Conservation (phyloP, 2,329 filamentous ascomycete species). For the Fusarium foetens region DNA sequence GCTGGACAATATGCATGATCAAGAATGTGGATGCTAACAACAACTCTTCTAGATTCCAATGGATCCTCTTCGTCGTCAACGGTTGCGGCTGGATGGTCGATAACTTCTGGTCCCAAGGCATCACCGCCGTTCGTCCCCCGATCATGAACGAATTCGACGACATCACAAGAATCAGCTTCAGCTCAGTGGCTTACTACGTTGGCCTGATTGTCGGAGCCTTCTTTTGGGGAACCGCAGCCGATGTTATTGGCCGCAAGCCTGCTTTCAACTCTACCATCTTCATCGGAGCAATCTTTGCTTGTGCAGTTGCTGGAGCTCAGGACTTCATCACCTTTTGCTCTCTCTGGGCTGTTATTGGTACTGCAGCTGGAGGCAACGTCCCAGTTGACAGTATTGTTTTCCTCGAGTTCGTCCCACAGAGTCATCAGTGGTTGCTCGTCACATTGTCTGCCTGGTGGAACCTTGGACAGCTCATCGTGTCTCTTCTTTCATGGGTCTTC, state of each 20-base stretch:
- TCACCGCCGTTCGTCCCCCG: conserved; percentile 48
- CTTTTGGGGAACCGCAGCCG: conserved; percentile 56
- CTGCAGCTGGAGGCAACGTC: conserved; percentile 56
- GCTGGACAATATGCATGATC: fast-evolving
- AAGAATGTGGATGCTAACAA: fast-evolving
- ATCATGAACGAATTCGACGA: conserved; percentile 51
- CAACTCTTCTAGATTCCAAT: conserved; percentile 49
- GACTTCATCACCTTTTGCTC: conserved; percentile 67
- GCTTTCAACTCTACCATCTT: conserved; percentile 59
- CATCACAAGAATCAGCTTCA: conserved; percentile 45
- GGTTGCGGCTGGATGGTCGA: conserved; percentile 57
- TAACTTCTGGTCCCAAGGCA: conserved; percentile 50
- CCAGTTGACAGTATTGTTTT: conserved; percentile 61
- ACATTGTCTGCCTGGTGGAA: conserved; percentile 59
- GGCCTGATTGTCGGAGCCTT: conserved; percentile 58
- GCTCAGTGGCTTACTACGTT: conserved; percentile 50
- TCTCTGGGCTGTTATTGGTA: conserved; percentile 55
- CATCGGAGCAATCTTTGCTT: conserved; percentile 63
- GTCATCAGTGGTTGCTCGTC: conserved; percentile 56
- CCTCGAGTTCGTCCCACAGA: conserved; percentile 57
- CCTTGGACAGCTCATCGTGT: conserved; percentile 57
- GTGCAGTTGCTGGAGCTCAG: conserved; percentile 65
- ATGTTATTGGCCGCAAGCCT: conserved; percentile 54
- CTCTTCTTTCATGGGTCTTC: conserved; percentile 49
- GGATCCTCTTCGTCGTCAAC: conserved; percentile 57